Conservation (phyloP, 1,284 basidiomycete genomes). For the Vanrija sp. region DNA sequence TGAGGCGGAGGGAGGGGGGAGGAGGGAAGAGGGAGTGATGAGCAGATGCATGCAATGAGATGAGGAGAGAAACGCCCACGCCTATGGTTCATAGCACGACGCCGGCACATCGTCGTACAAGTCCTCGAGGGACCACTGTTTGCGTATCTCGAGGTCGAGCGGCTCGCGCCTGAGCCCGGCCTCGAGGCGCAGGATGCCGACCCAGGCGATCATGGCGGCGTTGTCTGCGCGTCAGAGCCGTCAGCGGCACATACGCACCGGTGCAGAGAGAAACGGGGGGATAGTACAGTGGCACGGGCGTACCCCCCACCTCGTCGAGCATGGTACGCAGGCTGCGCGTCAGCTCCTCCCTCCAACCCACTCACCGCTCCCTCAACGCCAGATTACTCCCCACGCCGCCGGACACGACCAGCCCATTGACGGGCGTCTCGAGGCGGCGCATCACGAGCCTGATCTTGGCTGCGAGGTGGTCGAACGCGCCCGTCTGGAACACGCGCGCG, state of each 20-base stretch:
- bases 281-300: conserved; percentile 48
- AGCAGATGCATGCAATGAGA: too few relatives aligned
- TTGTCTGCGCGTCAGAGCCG: conserved; percentile 63
- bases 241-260: conserved; percentile 52
- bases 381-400: conserved; percentile 87
- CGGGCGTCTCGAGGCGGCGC: conserved; percentile 52
- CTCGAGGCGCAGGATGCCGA: conserved; percentile 75
- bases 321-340: conserved; percentile 20
- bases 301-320: conserved; percentile 10
- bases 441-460: conserved; percentile 65
- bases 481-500: conserved; percentile 67
- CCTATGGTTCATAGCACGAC: conserved; percentile 3
- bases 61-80: too few relatives aligned
- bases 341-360: conserved; percentile 2
- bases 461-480: conserved; percentile 67
- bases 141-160: conserved; percentile 40
- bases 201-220: conserved; percentile 91
- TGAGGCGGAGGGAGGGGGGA: too few relatives aligned
- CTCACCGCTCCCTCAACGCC: conserved; percentile 62
- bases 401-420: conserved; percentile 66
- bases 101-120: conserved; percentile 53
- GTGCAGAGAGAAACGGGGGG: conserved; percentile 77
- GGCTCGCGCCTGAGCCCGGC: conserved; percentile 56
- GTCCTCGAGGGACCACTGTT: conserved; percentile 50
- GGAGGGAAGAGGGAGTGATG: too few relatives aligned